A percentile compares a stretch with the other conserved stretches of the same genome.
Evolutionary conservation across 257 asterid genomes (phyloP).

Genomic region (Solanum lycopersicoides): DNA sequence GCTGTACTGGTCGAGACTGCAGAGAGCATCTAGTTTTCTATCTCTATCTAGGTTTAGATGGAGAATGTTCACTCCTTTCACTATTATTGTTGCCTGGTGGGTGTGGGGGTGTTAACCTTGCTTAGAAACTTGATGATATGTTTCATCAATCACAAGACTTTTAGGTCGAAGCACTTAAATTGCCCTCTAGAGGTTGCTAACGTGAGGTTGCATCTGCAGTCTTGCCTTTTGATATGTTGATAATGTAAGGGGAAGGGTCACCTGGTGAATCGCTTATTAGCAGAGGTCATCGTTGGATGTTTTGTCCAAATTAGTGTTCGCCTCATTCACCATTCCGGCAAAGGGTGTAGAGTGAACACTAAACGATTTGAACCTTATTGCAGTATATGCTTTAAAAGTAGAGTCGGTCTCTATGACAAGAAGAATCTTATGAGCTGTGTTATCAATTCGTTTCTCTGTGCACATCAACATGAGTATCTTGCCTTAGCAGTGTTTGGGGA

Average conservation of each 20-base stretch:
- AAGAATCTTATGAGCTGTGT: background rate
- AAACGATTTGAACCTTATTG: background rate
- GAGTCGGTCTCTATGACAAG: background rate
- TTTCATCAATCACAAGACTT: background rate
- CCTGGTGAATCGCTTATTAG: background rate
- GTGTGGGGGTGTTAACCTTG: background rate
- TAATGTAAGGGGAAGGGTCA: background rate
- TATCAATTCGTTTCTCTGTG: background rate
- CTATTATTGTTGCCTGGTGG: background rate
- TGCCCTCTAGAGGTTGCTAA: background rate
- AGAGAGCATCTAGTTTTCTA: background rate
- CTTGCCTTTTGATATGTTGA: background rate
- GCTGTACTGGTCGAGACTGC: background rate
- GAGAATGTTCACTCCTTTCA: background rate
- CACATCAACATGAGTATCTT: background rate
- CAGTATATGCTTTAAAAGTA: background rate
- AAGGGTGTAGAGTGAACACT: background rate
- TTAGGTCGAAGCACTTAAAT: background rate
- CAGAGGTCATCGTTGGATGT: background rate
- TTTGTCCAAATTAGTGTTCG: background rate
- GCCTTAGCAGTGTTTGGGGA: background rate
- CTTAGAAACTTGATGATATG: background rate
- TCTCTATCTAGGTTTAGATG: background rate
- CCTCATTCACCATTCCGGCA: background rate
- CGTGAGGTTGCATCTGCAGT: background rate